These are phyloP conservation scores for Saccharomycopsis sp. DNA, from an alignment of 805 yeast genomes.

Conservation along the genomic window DNA sequence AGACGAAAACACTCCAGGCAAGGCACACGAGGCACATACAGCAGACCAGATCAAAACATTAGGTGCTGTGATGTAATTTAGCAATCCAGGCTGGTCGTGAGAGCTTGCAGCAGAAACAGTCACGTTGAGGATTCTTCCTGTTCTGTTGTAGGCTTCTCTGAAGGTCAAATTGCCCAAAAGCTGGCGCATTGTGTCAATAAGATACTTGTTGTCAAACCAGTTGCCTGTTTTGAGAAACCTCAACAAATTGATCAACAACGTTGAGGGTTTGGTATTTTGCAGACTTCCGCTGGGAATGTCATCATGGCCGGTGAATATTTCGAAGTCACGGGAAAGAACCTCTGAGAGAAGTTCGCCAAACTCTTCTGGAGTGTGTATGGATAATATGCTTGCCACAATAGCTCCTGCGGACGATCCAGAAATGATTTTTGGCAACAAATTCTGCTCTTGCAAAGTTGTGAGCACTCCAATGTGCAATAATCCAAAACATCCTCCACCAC, in stretches of 20 bases:
- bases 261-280: conserved; percentile 16
- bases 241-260: conserved; percentile 29
- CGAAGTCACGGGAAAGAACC: conserved; percentile 38
- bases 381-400: conserved; percentile 82
- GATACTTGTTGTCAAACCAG: conserved; percentile 71
- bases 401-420: conserved; percentile 97
- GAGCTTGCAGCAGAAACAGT: conserved; percentile 89
- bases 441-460: conserved; percentile 65
- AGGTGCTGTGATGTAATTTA: conserved; percentile 76
- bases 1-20: conserved; percentile 88
- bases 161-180: conserved; percentile 88
- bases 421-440: conserved; percentile 75
- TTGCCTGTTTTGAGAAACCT: conserved; percentile 79
- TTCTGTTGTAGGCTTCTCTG: conserved; percentile 88
- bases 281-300: conserved; percentile 45
- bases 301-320: conserved; percentile 48
- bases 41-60: conserved; percentile 82
- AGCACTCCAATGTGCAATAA: conserved; percentile 88
- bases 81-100: conserved; percentile 83
- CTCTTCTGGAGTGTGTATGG: conserved; percentile 75
- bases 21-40: conserved; percentile 88
- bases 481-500: conserved; percentile 96
- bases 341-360: conserved; percentile 45
- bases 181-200: conserved; percentile 65
- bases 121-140: conserved; percentile 87